These are phyloP conservation scores for Pseudotulostoma volvatum DNA, from an alignment of 495 filamentous ascomycete species.

Conservation along the genomic window DNA sequence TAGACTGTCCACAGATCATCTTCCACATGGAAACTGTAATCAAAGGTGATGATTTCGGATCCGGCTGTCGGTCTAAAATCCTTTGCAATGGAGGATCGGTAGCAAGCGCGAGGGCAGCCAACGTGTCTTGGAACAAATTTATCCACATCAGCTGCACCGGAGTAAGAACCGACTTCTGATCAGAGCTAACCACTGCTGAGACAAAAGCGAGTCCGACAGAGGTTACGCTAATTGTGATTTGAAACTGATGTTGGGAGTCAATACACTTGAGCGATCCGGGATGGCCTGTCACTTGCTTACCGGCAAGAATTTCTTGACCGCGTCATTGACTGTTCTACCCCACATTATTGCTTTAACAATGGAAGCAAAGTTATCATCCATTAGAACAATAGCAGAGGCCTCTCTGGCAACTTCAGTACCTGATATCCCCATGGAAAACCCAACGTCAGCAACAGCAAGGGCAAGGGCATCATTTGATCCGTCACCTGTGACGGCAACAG, in stretches of 20 bases:
- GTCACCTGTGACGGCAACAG: constrained; percentile 65
- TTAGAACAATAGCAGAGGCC: constrained; percentile 60
- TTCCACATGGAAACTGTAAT: constrained; percentile 64
- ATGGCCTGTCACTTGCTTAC: constrained; percentile 39
- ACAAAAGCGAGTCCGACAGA: constrained; percentile 54
- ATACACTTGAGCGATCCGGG: constrained; percentile 10
- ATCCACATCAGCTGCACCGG: constrained; percentile 70
- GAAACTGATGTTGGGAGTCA: constrained; percentile 36
- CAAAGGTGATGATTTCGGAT: constrained; percentile 47
- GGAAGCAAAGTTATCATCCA: constrained; percentile 66
- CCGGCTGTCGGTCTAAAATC: constrained; percentile 47
- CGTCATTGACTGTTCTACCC: constrained; percentile 61
- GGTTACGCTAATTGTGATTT: constrained; percentile 68
- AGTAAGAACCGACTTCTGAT: constrained; percentile 47
- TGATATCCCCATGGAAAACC: constrained; percentile 63
- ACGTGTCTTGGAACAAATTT: constrained; percentile 68
- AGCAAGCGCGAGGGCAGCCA: constrained; percentile 58
- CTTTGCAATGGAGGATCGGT: constrained; percentile 49
- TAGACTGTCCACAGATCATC: constrained; percentile 62
- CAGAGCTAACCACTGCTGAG: constrained; percentile 39
- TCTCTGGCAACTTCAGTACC: constrained; percentile 70
- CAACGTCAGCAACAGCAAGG: constrained; percentile 54
- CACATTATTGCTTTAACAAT: constrained; percentile 61
- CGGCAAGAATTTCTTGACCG: constrained; percentile 54
- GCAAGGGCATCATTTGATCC: constrained; percentile 66